These are phyloP conservation scores for Calonectria hawksworthii DNA, from an alignment of 2,329 filamentous ascomycete species.

Conservation along the genomic window DNA sequence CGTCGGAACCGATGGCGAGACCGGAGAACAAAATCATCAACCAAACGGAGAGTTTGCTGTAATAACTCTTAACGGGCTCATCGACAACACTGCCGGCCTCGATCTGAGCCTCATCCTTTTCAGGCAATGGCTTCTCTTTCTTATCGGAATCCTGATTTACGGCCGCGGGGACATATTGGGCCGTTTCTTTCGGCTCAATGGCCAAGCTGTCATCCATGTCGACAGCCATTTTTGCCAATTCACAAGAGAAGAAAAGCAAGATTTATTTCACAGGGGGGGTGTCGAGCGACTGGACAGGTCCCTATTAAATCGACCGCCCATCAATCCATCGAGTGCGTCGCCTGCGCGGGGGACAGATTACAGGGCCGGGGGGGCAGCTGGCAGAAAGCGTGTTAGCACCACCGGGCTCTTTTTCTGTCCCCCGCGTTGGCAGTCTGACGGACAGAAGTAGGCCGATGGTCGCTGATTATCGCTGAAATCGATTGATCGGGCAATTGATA, in stretches of 20 bases:
- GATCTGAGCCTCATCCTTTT: conserved; percentile 29
- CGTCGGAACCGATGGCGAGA: conserved; percentile 61
- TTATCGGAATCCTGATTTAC: conserved; percentile 9
- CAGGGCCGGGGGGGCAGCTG: not conserved
- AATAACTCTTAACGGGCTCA: conserved; percentile 45
- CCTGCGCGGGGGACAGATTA: not conserved
- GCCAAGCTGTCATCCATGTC: conserved; percentile 12
- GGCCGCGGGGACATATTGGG: not conserved
- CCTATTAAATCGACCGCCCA: conserved; percentile 10
- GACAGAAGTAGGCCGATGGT: not conserved
- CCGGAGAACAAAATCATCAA: conserved; percentile 61
- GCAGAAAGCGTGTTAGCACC: not conserved
- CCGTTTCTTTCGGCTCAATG: conserved; percentile 16
- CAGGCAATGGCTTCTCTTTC: conserved; percentile 15
- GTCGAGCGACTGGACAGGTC: not conserved
- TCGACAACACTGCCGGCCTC: conserved; percentile 37
- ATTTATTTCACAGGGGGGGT: not conserved
- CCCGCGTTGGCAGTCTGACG: not conserved
- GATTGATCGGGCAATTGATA: conserved; percentile 5
- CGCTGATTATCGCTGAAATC: not conserved
- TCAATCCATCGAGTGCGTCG: not conserved
- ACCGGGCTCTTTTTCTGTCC: not conserved
- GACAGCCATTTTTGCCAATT: conserved; percentile 16
- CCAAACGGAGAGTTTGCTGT: conserved; percentile 58
- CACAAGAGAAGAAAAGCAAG: not conserved